Evolutionary conservation across 257 asterid genomes (phyloP), one percentile per base, ranked within the genome.

Genomic region (Solanum medicagineum): DNA sequence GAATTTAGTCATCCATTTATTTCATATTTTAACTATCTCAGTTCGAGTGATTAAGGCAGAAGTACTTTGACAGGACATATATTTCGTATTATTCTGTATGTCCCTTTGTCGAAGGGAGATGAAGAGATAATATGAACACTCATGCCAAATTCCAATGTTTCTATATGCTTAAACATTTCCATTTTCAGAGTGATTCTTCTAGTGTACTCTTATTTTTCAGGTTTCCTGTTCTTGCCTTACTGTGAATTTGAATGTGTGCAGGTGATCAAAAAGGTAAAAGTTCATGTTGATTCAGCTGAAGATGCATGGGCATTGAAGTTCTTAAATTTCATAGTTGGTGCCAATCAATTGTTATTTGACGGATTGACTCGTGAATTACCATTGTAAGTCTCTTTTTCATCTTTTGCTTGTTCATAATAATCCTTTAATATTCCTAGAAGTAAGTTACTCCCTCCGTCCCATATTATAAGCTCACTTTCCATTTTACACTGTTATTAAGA

Each of bases 361-460:
- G 99, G 99, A 87, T 80, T 94, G 87, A 95, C 98, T 6, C 97
- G 99, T 60, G 99, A 96, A 88, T 83, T 96, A 55, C 99, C 99
- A 66, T 19, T 96, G 99, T 96, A 90, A 93, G 98, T 91, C 83
- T 86, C 42, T 75, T 81, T 77, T 51, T 6, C 15, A 16, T 1
- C 24, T 16, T 77, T 79, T 53, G 65, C 7, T 26, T 16, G 83
- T 5, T 53, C 83, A 53, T 5, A 53, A 26, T 79, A 79, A 26
- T 5, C 26, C 20, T 53, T 51, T 9, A 2, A 26, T 29, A 26
- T 79, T 77, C 26, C 83, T 79, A 10, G 4, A 54, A 49, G 62
- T 49, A 75, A 51, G 65, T 26, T 29, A 32, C 36, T 32, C 36
- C 36, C 36, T 32, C 4, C 36, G 36, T 32, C 36, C 36, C 36